A percentile compares a stretch with the other conserved stretches of the same genome.
phyloP scores from a whole-genome alignment of 225 moss, liverwort and hornwort genomes.

The Thuidium tamariscinum region DNA sequence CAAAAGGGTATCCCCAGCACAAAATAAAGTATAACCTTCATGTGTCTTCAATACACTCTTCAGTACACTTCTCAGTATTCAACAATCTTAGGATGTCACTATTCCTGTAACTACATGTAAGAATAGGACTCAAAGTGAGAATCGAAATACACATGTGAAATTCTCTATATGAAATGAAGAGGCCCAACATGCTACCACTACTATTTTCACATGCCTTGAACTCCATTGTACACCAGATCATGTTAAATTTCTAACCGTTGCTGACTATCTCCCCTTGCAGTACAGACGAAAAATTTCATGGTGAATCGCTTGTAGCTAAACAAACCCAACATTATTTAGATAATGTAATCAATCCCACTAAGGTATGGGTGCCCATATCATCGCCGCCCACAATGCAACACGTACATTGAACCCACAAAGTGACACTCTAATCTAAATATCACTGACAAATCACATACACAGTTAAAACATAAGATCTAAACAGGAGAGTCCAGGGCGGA shows the following conservation, averaged over 20 bases:
- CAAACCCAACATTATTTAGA: not conserved
- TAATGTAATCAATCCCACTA: not conserved
- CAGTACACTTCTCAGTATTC: not conserved
- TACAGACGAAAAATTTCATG: not conserved
- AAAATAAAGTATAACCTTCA: no score
- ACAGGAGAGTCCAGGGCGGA: not conserved
- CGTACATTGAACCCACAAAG: not conserved
- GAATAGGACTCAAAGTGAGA: no score
- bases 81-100: not conserved
- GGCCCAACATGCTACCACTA: not conserved
- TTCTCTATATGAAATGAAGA: not conserved
- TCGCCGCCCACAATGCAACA: not conserved
- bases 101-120: not conserved
- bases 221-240: not conserved
- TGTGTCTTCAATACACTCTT: not conserved
- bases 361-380: no score
- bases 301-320: no score
- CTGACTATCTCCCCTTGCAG: not conserved
- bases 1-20: not conserved
- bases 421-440: not conserved
- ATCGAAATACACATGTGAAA: not conserved
- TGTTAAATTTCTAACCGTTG: not conserved
- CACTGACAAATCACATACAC: no score
- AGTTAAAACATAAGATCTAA: not conserved
- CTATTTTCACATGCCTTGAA: no score